These are phyloP conservation scores for Yarrowia sp. DNA, from an alignment of 805 yeast species.

Conservation along the genomic window DNA sequence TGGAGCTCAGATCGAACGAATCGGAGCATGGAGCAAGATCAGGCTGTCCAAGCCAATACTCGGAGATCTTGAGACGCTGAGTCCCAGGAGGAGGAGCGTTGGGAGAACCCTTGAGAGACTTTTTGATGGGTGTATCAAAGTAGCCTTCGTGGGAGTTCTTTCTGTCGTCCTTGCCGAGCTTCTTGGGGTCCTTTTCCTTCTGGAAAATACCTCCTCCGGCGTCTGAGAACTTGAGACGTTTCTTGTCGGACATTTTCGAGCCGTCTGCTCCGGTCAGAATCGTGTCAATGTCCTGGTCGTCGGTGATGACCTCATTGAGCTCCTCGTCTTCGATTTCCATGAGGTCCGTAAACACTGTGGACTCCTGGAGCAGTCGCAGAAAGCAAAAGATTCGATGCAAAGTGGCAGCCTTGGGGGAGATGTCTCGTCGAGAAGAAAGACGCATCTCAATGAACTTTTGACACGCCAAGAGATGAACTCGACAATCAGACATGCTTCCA, in stretches of 20 bases:
- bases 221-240: conserved; percentile 21
- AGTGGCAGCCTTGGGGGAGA: conserved; percentile 72
- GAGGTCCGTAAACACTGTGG: conserved; percentile 46
- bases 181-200: conserved; percentile 2
- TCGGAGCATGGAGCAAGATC: conserved; percentile 19
- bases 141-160: conserved; percentile 4
- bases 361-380: conserved; percentile 70
- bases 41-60: conserved; percentile 20
- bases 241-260: conserved; percentile 23
- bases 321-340: conserved; percentile 29
- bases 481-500: conserved; percentile 87
- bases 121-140: conserved; percentile 22
- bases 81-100: conserved; percentile 9
- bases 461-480: conserved; percentile 69
- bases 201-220: conserved; percentile 21
- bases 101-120: conserved; percentile 11
- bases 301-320: conserved; percentile 28
- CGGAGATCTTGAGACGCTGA: conserved; percentile 8
- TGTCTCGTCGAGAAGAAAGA: conserved; percentile 58
- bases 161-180: not conserved
- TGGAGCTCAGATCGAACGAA: conserved; percentile 42
- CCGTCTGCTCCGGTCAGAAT: conserved; percentile 23
- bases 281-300: conserved; percentile 17
- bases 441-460: conserved; percentile 69
- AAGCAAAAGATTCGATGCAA: conserved; percentile 77